Conservation (phyloP, 2,329 filamentous ascomycete genomes). For the Pestalotiopsis sp. region DNA sequence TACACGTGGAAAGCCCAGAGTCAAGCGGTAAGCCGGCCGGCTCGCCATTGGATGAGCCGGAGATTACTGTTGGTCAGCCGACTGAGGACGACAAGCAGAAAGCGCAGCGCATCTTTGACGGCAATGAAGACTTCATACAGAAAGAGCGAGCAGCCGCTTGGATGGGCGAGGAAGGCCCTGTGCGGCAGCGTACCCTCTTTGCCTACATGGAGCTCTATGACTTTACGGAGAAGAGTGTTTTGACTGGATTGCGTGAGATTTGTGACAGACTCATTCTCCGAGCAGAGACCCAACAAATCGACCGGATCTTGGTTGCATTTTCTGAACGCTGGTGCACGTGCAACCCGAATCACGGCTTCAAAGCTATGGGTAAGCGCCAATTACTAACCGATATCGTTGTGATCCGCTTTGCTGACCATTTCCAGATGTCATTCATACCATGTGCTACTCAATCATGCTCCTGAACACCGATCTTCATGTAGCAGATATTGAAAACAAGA, state of each 20-base stretch:
- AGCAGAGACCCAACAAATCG: constrained; percentile 95
- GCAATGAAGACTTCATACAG: constrained; percentile 77
- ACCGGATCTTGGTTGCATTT: constrained; percentile 89
- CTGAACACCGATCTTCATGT: constrained; percentile 95
- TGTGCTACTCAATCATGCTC: constrained; percentile 93
- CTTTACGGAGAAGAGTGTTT: constrained; percentile 79
- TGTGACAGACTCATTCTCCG: constrained; percentile 82
- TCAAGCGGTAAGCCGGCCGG: constrained; percentile 37
- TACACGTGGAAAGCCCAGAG: constrained; percentile 51
- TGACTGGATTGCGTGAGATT: constrained; percentile 76
- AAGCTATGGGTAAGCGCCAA: constrained; percentile 71
- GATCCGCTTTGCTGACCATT: not conserved
- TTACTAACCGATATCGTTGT: too few relatives aligned
- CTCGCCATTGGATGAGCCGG: constrained; percentile 59
- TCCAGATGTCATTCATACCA: constrained; percentile 90
- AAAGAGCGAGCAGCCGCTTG: constrained; percentile 83
- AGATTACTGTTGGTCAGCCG: constrained; percentile 59
- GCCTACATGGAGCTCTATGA: constrained; percentile 95
- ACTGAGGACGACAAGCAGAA: constrained; percentile 74
- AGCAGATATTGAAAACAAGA: constrained; percentile 93
- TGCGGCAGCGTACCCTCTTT: constrained; percentile 59
- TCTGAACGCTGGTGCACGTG: constrained; percentile 90
- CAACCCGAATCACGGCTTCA: constrained; percentile 93
- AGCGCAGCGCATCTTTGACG: constrained; percentile 82
- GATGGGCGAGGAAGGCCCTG: constrained; percentile 76